phyloP scores from a whole-genome alignment of 148 eudicot species.

The Gaultheria prostrata region DNA sequence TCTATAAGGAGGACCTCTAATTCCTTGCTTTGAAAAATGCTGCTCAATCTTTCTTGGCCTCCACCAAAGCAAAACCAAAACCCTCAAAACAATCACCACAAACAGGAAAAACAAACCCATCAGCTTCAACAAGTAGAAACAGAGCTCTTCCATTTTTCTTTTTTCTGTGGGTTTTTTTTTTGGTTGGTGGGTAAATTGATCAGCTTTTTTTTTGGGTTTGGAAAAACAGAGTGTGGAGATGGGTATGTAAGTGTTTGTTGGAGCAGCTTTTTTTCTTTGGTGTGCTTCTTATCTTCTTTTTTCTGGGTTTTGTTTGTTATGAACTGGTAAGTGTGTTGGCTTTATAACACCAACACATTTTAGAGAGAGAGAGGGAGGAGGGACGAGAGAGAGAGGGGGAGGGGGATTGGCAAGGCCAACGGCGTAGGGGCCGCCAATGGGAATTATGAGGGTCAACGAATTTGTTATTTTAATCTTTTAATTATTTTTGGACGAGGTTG shows the following conservation, averaged over 20 bases:
- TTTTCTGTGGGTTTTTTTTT: not conserved
- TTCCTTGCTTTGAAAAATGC: slow-evolving; percentile 80
- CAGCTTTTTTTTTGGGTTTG: not conserved
- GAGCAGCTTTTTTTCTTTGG: slow-evolving; percentile 34
- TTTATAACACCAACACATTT: slow-evolving; percentile 38
- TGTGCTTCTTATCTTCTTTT: slow-evolving; percentile 33
- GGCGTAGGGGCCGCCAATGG: slow-evolving; percentile 67
- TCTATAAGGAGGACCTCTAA: slow-evolving; percentile 78
- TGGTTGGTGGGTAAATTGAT: not conserved
- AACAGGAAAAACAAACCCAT: slow-evolving; percentile 26
- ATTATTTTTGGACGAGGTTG: slow-evolving; percentile 34
- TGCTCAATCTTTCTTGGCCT: slow-evolving; percentile 68
- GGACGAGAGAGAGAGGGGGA: slow-evolving; percentile 12
- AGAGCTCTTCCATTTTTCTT: slow-evolving; percentile 15
- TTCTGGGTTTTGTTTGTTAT: slow-evolving; percentile 20
- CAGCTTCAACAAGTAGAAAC: slow-evolving; percentile 27
- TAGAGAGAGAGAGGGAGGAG: slow-evolving; percentile 2
- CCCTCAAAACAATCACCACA: slow-evolving; percentile 33
- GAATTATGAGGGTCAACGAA: slow-evolving; percentile 61
- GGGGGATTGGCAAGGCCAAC: slow-evolving; percentile 48
- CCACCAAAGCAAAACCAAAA: slow-evolving; percentile 72
- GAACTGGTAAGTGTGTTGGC: slow-evolving; percentile 23
- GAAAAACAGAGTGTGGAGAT: not conserved
- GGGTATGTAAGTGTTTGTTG: slow-evolving; percentile 15
- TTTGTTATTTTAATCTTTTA: slow-evolving; percentile 19